These are phyloP conservation scores for Kokia cookei DNA, from an alignment of 441 rosid genomes.

Conservation along the genomic window DNA sequence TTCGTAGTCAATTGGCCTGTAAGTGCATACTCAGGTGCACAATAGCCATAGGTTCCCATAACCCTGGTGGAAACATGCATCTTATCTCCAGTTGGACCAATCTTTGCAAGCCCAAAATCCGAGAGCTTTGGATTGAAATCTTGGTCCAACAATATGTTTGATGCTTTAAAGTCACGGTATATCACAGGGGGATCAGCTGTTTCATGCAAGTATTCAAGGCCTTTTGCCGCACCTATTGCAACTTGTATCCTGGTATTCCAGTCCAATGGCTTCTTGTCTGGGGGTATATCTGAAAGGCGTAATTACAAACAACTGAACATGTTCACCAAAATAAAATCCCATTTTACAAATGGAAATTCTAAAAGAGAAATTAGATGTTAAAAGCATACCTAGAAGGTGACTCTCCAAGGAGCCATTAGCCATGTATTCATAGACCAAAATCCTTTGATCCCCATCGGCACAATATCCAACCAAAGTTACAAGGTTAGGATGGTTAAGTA, in stretches of 20 bases:
- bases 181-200: constrained; percentile 81
- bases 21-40: constrained; percentile 90
- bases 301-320: not conserved
- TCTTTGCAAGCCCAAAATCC: constrained; percentile 94
- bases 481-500: constrained; percentile 76
- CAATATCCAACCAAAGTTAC: constrained; percentile 90
- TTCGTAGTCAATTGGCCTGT: constrained; percentile 78
- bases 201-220: constrained; percentile 92
- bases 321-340: not conserved
- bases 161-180: constrained; percentile 92
- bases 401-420: constrained; percentile 58
- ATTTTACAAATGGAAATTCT: not conserved
- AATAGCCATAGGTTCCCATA: constrained; percentile 96
- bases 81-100: constrained; percentile 84
- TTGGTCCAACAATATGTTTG: constrained; percentile 68
- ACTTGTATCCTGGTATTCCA: constrained; percentile 89
- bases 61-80: constrained; percentile 93
- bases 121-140: constrained; percentile 85
- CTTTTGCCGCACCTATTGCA: constrained; percentile 83
- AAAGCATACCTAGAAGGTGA: constrained; percentile 56
- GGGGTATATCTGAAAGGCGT: constrained; percentile 37
- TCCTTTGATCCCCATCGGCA: constrained; percentile 96
- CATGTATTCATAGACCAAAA: constrained; percentile 72
- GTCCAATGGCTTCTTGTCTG: constrained; percentile 50
- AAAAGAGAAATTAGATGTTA: not conserved